phyloP scores from a whole-genome alignment of 148 eudicot genomes.

The Rhododendron vialii region DNA sequence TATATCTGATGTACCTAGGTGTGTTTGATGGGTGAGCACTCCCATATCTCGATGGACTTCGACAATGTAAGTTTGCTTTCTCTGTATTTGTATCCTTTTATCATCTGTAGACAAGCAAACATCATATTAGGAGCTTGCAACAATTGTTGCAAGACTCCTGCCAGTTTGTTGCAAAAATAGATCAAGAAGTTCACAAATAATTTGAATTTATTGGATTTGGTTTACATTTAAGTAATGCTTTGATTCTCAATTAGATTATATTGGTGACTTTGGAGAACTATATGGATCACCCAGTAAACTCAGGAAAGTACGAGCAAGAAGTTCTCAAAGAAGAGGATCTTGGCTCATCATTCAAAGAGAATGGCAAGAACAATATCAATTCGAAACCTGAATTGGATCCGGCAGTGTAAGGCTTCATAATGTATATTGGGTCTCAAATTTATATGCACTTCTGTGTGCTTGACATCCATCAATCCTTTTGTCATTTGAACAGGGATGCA shows the following conservation, averaged over 20 bases:
- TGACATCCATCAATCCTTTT: neutral
- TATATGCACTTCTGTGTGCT: neutral
- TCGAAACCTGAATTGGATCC: conserved; percentile 40
- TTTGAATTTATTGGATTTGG: conserved; percentile 5
- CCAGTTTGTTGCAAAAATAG: neutral
- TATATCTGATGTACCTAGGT: conserved; percentile 34
- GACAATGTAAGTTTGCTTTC: conserved; percentile 52
- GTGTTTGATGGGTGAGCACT: conserved; percentile 75
- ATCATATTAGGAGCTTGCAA: neutral
- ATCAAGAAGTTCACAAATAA: neutral
- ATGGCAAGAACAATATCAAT: conserved; percentile 20
- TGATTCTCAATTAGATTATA: conserved; percentile 49
- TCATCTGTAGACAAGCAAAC: neutral
- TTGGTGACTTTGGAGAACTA: conserved; percentile 78
- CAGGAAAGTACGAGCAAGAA: conserved; percentile 31
- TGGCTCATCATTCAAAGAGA: conserved; percentile 29
- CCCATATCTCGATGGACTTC: conserved; percentile 79
- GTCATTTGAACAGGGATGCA: conserved; percentile 42
- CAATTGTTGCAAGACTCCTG: neutral
- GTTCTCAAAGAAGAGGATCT: conserved; percentile 20
- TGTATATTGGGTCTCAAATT: neutral
- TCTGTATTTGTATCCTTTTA: conserved; percentile 1
- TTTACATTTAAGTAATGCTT: conserved; percentile 4
- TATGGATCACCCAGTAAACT: conserved; percentile 32
- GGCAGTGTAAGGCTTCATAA: conserved; percentile 37